phyloP scores from a whole-genome alignment of 192 early-diverging fungal species.

The Mortierella antarctica region DNA sequence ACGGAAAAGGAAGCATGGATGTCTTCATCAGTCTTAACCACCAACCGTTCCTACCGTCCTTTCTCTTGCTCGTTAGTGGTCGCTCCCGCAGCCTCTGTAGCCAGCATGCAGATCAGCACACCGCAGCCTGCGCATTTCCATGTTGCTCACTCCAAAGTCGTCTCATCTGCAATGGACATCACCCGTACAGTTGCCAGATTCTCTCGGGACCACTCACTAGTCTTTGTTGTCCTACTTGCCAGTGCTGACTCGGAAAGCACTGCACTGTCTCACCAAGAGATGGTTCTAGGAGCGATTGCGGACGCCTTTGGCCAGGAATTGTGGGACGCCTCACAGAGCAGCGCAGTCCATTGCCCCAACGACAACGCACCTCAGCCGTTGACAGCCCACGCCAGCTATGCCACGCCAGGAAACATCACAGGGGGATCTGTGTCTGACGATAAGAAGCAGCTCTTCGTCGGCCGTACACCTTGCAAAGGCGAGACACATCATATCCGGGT shows the following conservation, averaged over 20 bases:
- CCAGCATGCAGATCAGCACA: no score
- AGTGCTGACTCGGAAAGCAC: background rate
- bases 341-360: slow-evolving; percentile 1
- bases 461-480: slow-evolving; percentile 38
- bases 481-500: slow-evolving; percentile 42
- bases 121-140: slow-evolving; percentile 17
- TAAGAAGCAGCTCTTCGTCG: slow-evolving; percentile 1
- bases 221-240: slow-evolving; percentile 36
- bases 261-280: slow-evolving; percentile 12
- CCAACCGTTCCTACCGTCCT: background rate
- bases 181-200: slow-evolving; percentile 37
- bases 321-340: slow-evolving; percentile 8
- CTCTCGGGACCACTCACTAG: slow-evolving; percentile 46
- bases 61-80: background rate
- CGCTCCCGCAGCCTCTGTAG: background rate
- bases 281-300: slow-evolving; percentile 34
- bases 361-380: background rate
- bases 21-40: background rate
- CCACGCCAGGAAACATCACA: background rate
- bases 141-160: slow-evolving; percentile 17
- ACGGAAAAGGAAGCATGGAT: no score
- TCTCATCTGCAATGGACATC: slow-evolving; percentile 30
- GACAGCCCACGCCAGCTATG: background rate
- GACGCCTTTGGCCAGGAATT: slow-evolving; percentile 46
- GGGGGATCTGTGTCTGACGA: background rate